Percentiles rank a stretch among this genome's conserved stretches.
Conservation (phyloP, 495 filamentous ascomycete genomes). For the Penicillium malachiteum region DNA sequence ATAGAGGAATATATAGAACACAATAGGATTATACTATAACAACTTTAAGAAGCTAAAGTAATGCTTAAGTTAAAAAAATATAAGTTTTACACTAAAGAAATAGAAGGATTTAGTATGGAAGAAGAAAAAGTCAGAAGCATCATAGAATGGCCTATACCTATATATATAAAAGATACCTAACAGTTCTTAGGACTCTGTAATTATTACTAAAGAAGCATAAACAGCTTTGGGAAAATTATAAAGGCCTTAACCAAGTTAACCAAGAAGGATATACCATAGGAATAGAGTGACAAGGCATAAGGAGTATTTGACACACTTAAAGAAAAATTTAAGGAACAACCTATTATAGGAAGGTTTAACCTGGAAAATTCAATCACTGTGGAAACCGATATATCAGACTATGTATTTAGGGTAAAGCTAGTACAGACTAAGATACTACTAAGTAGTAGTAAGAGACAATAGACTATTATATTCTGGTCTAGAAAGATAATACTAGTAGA, state of each 20-base stretch:
- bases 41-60: neutral
- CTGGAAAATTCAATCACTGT: constrained; percentile 6
- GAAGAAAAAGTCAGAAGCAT: constrained; percentile 14
- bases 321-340: neutral
- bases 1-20: neutral
- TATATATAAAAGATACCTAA: constrained; percentile 10
- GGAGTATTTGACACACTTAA: constrained; percentile 14
- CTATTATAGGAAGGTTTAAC: constrained; percentile 7
- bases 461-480: too few relatives aligned
- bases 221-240: constrained; percentile 5
- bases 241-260: constrained; percentile 4
- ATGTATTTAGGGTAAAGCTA: neutral
- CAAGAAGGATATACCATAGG: constrained; percentile 8
- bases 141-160: constrained; percentile 3
- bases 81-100: constrained; percentile 9
- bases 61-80: neutral
- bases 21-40: neutral
- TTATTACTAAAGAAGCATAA: constrained; percentile 16
- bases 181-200: constrained; percentile 11
- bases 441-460: too few relatives aligned
- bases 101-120: constrained; percentile 9
- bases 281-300: constrained; percentile 4
- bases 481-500: constrained; percentile 25
- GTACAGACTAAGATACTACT: too few relatives aligned
- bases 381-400: constrained; percentile 18